These are phyloP conservation scores for Cyanophora paradoxa DNA, from an alignment of 78 protist genomes.

Conservation along the genomic window DNA sequence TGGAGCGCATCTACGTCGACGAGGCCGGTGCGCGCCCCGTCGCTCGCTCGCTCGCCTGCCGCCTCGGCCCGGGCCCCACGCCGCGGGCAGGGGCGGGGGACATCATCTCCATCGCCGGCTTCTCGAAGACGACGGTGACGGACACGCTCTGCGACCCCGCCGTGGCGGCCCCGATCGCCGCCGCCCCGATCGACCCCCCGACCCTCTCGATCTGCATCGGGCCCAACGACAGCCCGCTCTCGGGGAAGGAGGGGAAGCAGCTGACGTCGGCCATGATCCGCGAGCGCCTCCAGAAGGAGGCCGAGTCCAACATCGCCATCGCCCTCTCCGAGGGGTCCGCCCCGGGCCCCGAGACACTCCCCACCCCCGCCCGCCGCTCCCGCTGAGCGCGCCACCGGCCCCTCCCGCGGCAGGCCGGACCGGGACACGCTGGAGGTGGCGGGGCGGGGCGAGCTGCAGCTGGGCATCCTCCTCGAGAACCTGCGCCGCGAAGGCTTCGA, in stretches of 20 bases:
- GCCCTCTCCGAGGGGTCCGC: slow-evolving; percentile 24
- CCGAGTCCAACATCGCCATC: slow-evolving; percentile 70
- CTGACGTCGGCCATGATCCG: slow-evolving; percentile 43
- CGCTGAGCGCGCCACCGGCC: background rate
- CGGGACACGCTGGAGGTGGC: background rate
- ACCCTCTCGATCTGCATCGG: slow-evolving; percentile 59
- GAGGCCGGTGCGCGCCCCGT: slow-evolving; percentile 48
- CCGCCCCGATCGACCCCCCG: slow-evolving; percentile 77
- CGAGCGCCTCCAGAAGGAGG: slow-evolving; percentile 58
- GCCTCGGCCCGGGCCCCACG: no score
- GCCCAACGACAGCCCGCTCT: slow-evolving; percentile 61
- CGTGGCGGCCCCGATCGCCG: slow-evolving; percentile 12
- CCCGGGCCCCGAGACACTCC: slow-evolving; percentile 16
- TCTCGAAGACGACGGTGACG: slow-evolving; percentile 52
- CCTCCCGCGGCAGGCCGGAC: background rate
- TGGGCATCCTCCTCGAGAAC: slow-evolving; percentile 77
- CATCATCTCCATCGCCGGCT: slow-evolving; percentile 66
- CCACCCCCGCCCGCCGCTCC: background rate
- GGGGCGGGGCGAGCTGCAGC: slow-evolving; percentile 81
- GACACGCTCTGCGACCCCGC: slow-evolving; percentile 37
- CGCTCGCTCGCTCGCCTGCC: no score
- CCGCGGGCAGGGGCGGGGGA: slow-evolving; percentile 56
- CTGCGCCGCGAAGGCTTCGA: slow-evolving; percentile 91
- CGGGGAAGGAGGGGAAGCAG: slow-evolving; percentile 66
- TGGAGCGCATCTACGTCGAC: slow-evolving; percentile 25